Evolutionary conservation across 345 rosid genomes (phyloP).

Genomic region (Barbarea vulgaris): DNA sequence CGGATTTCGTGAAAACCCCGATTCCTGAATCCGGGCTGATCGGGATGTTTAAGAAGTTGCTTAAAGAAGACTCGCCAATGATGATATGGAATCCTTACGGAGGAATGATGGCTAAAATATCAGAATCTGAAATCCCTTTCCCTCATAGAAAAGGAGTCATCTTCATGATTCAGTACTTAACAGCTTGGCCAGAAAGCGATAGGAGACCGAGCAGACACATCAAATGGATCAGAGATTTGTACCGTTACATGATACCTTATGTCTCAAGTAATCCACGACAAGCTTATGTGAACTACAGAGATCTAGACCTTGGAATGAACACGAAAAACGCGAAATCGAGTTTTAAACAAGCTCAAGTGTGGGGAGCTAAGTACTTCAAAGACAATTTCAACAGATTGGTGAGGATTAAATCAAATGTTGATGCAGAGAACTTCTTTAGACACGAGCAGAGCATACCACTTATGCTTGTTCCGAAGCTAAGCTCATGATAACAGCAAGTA

Average conservation of each 20-base stretch:
- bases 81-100: slow-evolving; percentile 69
- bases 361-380: slow-evolving; percentile 49
- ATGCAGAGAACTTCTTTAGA: slow-evolving; percentile 46
- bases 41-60: slow-evolving; percentile 49
- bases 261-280: slow-evolving; percentile 52
- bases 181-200: slow-evolving; percentile 42
- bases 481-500: background rate
- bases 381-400: slow-evolving; percentile 43
- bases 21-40: slow-evolving; percentile 39
- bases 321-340: slow-evolving; percentile 30
- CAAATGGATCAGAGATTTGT: slow-evolving; percentile 47
- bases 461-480: background rate
- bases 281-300: slow-evolving; percentile 64
- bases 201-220: slow-evolving; percentile 36
- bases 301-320: slow-evolving; percentile 59
- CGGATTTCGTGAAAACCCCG: slow-evolving; percentile 46
- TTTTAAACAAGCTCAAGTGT: slow-evolving; percentile 43
- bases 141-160: slow-evolving; percentile 57
- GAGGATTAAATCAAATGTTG: slow-evolving; percentile 38
- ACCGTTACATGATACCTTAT: slow-evolving; percentile 54
- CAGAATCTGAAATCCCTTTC: slow-evolving; percentile 50
- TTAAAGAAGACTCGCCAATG: slow-evolving; percentile 46
- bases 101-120: slow-evolving; percentile 60
- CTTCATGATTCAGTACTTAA: slow-evolving; percentile 50
- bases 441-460: slow-evolving; percentile 42